A percentile compares a stretch with the other conserved stretches of the same genome.
Conservation (phyloP, 1,284 basidiomycete genomes). For the Bjerkandera adusta region DNA sequence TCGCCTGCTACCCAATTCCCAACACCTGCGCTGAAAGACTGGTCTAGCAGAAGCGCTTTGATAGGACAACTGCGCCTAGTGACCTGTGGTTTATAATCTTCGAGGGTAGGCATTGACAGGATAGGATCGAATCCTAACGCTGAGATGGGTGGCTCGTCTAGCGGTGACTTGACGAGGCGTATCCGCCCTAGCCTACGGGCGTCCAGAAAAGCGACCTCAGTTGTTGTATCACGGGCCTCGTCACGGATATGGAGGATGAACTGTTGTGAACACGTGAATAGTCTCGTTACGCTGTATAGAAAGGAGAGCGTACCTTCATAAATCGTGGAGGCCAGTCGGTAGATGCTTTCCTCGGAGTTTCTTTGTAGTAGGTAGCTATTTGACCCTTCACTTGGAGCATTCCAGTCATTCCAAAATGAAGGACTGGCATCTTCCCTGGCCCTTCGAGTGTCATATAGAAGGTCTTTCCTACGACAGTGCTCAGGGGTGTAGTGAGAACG, state of each 20-base stretch:
- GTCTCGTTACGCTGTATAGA: background rate
- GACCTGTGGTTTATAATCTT: slow-evolving; percentile 52
- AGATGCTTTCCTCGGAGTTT: slow-evolving; percentile 46
- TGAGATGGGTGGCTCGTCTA: slow-evolving; percentile 66
- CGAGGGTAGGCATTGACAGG: slow-evolving; percentile 64
- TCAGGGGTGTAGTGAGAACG: background rate
- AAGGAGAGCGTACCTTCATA: slow-evolving; percentile 50
- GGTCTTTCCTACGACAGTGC: slow-evolving; percentile 56
- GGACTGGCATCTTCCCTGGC: slow-evolving; percentile 59
- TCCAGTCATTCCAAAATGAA: slow-evolving; percentile 86
- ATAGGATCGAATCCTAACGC: slow-evolving; percentile 79
- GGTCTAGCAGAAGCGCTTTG: slow-evolving; percentile 80
- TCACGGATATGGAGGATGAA: slow-evolving; percentile 59
- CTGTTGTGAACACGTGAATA: slow-evolving; percentile 34
- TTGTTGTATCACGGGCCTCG: slow-evolving; percentile 26
- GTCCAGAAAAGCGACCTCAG: slow-evolving; percentile 64
- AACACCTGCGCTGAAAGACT: slow-evolving; percentile 79
- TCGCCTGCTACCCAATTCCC: slow-evolving; percentile 84
- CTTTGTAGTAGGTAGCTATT: slow-evolving; percentile 62
- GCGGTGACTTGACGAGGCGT: slow-evolving; percentile 58
- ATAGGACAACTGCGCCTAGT: slow-evolving; percentile 66
- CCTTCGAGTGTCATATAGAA: slow-evolving; percentile 75
- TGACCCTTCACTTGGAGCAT: slow-evolving; percentile 74
- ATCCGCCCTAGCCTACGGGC: slow-evolving; percentile 74
- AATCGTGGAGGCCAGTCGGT: slow-evolving; percentile 78